A percentile compares a stretch with the other conserved stretches of the same genome.
Conservation (phyloP, 2,329 filamentous ascomycete species). For the Calonectria honghensis region DNA sequence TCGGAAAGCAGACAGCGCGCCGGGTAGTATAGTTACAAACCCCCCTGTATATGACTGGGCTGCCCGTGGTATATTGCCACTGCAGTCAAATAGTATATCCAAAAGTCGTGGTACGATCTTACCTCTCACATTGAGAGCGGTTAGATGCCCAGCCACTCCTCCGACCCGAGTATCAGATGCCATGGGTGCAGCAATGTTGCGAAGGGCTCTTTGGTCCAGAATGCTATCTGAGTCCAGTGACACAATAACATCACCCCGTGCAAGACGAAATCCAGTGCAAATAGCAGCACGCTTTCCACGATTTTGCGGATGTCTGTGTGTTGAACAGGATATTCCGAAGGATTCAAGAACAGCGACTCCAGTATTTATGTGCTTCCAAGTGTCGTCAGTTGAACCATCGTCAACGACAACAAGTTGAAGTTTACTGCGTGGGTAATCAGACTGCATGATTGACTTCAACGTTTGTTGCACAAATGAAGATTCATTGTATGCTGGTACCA, state of each 20-base stretch:
- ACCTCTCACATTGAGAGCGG: slow-evolving; percentile 1
- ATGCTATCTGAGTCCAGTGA: slow-evolving; percentile 16
- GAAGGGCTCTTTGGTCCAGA: slow-evolving; percentile 8
- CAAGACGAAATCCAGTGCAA: slow-evolving; percentile 7
- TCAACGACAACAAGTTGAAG: neutral
- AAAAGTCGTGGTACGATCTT: slow-evolving; percentile 9
- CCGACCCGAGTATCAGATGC: slow-evolving; percentile 2
- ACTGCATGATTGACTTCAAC: neutral
- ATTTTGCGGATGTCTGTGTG: neutral
- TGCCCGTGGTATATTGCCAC: slow-evolving; percentile 13
- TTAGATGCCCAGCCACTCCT: slow-evolving; percentile 7
- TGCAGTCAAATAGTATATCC: slow-evolving; percentile 3
- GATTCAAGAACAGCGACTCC: neutral
- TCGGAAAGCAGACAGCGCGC: slow-evolving; percentile 8
- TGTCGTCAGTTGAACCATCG: slow-evolving; percentile 16
- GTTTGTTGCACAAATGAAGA: slow-evolving; percentile 22
- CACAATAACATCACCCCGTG: neutral
- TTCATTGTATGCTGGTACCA: slow-evolving; percentile 9
- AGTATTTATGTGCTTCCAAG: neutral
- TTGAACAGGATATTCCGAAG: neutral
- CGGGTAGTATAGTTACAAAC: slow-evolving; percentile 14
- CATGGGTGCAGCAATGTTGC: slow-evolving; percentile 3
- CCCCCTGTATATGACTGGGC: slow-evolving; percentile 6
- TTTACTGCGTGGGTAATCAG: slow-evolving; percentile 4
- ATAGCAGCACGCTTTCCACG: slow-evolving; percentile 4